Evolutionary conservation across 2,329 filamentous ascomycete genomes (phyloP).

Genomic region (Hirsutella thompsonii): DNA sequence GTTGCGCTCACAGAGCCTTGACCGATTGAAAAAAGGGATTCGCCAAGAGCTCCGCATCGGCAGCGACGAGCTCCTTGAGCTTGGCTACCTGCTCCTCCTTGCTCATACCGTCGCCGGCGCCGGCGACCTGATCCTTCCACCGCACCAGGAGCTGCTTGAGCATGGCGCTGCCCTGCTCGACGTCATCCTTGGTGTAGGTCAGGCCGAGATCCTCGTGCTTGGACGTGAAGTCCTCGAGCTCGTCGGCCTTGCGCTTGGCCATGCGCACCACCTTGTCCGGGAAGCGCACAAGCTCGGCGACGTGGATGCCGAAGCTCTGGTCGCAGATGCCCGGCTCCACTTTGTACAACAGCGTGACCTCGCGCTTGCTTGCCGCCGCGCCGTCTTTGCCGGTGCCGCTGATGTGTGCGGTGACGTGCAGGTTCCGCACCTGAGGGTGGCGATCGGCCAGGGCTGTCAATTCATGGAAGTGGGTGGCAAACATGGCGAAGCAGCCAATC

Average conservation of each 20-base stretch:
- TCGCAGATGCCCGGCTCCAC: constrained; percentile 93
- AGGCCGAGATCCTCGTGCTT: constrained; percentile 53
- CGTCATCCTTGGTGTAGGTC: constrained; percentile 67
- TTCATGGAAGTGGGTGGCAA: constrained; percentile 98
- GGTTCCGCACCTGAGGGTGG: constrained; percentile 76
- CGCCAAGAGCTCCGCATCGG: constrained; percentile 49
- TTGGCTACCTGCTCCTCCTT: constrained; percentile 65
- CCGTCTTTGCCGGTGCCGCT: constrained; percentile 31
- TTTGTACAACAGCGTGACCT: constrained; percentile 94
- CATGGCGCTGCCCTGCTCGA: constrained; percentile 75
- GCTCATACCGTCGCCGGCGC: constrained; percentile 36
- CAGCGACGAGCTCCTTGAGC: constrained; percentile 68
- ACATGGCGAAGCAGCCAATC: constrained; percentile 87
- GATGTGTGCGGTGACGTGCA: constrained; percentile 95
- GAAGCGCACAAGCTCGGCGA: constrained; percentile 91
- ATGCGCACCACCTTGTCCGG: constrained; percentile 95
- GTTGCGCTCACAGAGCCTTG: constrained; percentile 32
- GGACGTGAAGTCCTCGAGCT: constrained; percentile 86
- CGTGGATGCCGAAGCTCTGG: constrained; percentile 96
- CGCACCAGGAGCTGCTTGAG: constrained; percentile 70
- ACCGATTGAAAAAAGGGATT: constrained; percentile 62
- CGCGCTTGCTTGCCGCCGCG: constrained; percentile 39
- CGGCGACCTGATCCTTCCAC: constrained; percentile 71
- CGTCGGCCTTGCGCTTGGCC: constrained; percentile 98
- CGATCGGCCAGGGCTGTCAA: constrained; percentile 81